Conservation (phyloP, 2,329 filamentous ascomycete genomes). For the Colletotrichum tamarilloi region DNA sequence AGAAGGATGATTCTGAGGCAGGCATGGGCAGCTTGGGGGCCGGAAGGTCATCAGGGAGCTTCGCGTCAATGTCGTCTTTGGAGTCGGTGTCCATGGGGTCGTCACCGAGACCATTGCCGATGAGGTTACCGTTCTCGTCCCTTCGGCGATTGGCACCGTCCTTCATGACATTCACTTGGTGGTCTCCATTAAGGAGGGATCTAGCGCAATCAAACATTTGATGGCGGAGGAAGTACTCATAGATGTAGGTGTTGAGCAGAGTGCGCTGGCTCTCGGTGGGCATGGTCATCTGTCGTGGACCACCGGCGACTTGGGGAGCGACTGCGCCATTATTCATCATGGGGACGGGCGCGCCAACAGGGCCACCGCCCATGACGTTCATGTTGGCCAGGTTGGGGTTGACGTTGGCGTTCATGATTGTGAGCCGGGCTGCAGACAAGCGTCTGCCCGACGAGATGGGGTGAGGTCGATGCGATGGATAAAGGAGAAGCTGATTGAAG, state of each 20-base stretch:
- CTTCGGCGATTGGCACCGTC: constrained; percentile 76
- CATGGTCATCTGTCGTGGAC: constrained; percentile 36
- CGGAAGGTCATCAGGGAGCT: constrained; percentile 84
- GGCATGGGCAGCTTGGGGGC: constrained; percentile 75
- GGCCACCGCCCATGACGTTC: constrained; percentile 75
- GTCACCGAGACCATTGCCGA: constrained; percentile 76
- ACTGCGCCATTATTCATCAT: constrained; percentile 73
- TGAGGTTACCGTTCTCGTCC: constrained; percentile 73
- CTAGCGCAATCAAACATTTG: constrained; percentile 87
- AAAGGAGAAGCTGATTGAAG: constrained; percentile 12
- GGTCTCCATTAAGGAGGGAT: constrained; percentile 74
- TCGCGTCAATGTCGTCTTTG: constrained; percentile 80
- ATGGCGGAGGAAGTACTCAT: constrained; percentile 90
- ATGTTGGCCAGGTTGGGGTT: constrained; percentile 74
- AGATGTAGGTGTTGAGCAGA: constrained; percentile 86
- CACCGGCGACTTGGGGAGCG: constrained; percentile 44
- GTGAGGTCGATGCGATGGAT: constrained; percentile 38
- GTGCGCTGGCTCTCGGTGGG: constrained; percentile 58
- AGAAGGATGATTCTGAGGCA: constrained; percentile 79
- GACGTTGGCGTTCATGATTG: constrained; percentile 68
- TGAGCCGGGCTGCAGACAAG: constrained; percentile 49
- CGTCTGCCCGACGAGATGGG: constrained; percentile 46
- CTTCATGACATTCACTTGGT: constrained; percentile 74
- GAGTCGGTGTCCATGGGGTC: constrained; percentile 85
- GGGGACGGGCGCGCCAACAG: constrained; percentile 71